Conservation (phyloP, 148 eudicot species). For the Pouteria glomerata region DNA sequence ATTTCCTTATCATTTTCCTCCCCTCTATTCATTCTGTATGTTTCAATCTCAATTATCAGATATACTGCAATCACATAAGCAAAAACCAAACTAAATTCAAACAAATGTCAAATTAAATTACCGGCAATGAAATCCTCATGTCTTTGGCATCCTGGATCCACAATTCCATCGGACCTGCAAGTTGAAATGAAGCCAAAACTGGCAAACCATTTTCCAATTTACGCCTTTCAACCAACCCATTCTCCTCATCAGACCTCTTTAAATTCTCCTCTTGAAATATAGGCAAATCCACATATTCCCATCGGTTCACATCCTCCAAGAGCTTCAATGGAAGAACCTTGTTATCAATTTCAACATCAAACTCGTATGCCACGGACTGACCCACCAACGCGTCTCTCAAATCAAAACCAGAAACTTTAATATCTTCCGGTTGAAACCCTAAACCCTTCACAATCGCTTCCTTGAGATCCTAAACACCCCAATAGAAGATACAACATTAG, state of each 20-base stretch:
- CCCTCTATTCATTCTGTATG: no score
- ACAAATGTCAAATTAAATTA: no score
- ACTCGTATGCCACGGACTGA: conserved; percentile 79
- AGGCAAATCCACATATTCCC: conserved; percentile 92
- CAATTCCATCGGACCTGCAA: conserved; percentile 94
- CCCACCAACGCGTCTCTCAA: conserved; percentile 35
- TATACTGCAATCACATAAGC: no score
- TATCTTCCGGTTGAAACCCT: conserved; percentile 50
- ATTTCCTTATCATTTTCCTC: no score
- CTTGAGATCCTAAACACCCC: conserved; percentile 31
- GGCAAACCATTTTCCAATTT: conserved; percentile 35
- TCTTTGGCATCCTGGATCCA: conserved; percentile 89
- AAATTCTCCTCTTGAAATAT: conserved; percentile 56
- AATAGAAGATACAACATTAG: no score
- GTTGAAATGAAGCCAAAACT: conserved; percentile 84
- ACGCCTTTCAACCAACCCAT: conserved; percentile 49
- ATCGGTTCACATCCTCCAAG: conserved; percentile 74
- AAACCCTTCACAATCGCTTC: conserved; percentile 48
- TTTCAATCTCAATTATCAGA: no score
- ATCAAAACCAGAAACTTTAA: conserved; percentile 54
- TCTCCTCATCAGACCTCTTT: conserved; percentile 28
- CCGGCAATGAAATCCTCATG: conserved; percentile 69
- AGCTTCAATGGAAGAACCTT: conserved; percentile 77
- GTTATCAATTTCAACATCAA: conserved; percentile 82
- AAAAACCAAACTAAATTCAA: no score